Base-by-base conservation (phyloP, 169 alveolate genomes). In the Plasmodium cynomolgi region DNA sequence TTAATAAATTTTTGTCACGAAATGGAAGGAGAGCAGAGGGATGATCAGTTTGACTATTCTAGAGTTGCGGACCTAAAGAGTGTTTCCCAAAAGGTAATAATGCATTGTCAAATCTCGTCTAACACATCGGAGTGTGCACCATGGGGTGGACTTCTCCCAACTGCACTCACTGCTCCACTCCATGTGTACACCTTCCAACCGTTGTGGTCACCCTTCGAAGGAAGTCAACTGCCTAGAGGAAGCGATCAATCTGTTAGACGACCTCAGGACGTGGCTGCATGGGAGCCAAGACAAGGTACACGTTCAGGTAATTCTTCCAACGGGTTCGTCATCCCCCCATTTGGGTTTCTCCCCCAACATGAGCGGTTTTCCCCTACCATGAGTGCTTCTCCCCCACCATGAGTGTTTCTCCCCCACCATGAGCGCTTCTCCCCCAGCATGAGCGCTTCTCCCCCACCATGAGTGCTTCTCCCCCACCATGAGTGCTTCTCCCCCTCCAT, bases 171-270 rank as follows among this genome's bases (percentile, higher is more conserved):
- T 23, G 2, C 34, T 9, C 5, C 58, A 68, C 17, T 9, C 6
- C 34, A 50, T 68, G 77, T 68, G 37, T 29, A 23, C 37, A 68
- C n/a, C 13, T 68, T 68, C 77, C 31, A 68, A 20, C 6, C 37
- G 8, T 8, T 29, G 17, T 29, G 37, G 6, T 0, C 77, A 23
- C 31, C 58, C n/a, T 41, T 84, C 71, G 50, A 44, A 85, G 93
- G 81, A 74, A 85, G 71, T 74, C 44, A 77, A 7, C 31, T 75
- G 1, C 47, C 47, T 85, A 3, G 93, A 75, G 83, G 93, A 77
- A 85, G 47, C 31, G 31, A 75, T 77, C 20, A 34, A 33, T 75
- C 71, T 77, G 47, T 54, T 77, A 31, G 79, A 26, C 41, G 39
- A 56, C 15, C 68, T 85, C 56, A 37, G 80, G 44, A 54, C 13